phyloP scores from a whole-genome alignment of 352 stramenopile genomes.

The Aphanomyces invadans region DNA sequence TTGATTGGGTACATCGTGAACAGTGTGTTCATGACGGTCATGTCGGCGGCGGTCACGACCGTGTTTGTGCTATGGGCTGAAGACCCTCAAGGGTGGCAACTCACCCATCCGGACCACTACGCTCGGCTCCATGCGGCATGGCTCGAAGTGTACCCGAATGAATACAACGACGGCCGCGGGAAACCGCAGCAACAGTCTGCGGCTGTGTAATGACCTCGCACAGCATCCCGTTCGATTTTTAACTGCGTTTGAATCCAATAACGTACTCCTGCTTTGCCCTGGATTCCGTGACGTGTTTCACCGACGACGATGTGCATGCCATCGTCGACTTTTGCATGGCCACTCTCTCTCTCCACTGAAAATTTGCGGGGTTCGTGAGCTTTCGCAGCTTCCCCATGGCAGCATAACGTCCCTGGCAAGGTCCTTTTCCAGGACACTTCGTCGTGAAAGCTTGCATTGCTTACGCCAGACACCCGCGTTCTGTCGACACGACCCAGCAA shows the following conservation, averaged over 20 bases:
- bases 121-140: constrained; percentile 60
- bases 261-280: background rate
- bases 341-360: too few relatives aligned
- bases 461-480: too few relatives aligned
- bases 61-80: constrained; percentile 81
- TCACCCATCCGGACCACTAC: constrained; percentile 66
- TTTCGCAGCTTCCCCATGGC: too few relatives aligned
- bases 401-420: too few relatives aligned
- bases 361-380: too few relatives aligned
- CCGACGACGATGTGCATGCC: too few relatives aligned
- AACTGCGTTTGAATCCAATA: background rate
- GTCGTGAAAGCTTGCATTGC: too few relatives aligned
- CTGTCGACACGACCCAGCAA: too few relatives aligned
- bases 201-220: background rate
- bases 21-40: constrained; percentile 64
- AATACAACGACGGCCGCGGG: constrained; percentile 77
- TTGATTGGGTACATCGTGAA: constrained; percentile 66
- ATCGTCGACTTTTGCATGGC: too few relatives aligned
- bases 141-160: constrained; percentile 73
- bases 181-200: constrained; percentile 29
- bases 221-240: background rate
- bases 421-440: too few relatives aligned
- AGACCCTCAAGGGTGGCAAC: constrained; percentile 63
- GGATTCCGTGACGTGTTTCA: too few relatives aligned
- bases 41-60: constrained; percentile 66